phyloP scores from a whole-genome alignment of 2,329 filamentous ascomycete genomes.

The Laburnicola sp. region DNA sequence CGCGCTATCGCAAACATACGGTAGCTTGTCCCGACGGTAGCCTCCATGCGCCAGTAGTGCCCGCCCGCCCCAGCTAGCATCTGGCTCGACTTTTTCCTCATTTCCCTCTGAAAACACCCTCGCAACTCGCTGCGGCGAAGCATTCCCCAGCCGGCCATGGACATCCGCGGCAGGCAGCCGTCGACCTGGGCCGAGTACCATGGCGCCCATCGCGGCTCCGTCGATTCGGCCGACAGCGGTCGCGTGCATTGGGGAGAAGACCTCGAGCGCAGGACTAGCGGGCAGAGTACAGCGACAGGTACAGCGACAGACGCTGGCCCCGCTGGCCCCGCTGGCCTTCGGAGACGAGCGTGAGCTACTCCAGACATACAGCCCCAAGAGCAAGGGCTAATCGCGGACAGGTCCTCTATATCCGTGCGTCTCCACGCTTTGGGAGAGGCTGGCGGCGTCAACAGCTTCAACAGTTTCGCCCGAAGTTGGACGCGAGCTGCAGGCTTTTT shows the following conservation, averaged over 20 bases:
- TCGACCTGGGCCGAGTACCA: conserved; percentile 53
- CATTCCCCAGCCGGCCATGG: conserved; percentile 30
- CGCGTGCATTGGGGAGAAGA: conserved; percentile 46
- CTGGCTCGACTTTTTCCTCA: conserved; percentile 8
- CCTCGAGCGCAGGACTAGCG: conserved; percentile 35
- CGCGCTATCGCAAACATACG: no score
- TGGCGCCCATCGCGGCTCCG: conserved; percentile 47
- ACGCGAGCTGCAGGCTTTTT: conserved; percentile 85
- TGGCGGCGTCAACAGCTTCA: conserved; percentile 90
- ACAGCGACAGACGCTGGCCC: not conserved
- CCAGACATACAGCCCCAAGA: not conserved
- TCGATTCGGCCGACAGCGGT: conserved; percentile 42
- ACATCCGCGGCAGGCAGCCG: conserved; percentile 47
- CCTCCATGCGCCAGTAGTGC: conserved; percentile 34
- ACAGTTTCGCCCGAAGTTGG: conserved; percentile 91
- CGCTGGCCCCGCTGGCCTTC: conserved; percentile 39
- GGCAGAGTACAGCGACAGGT: conserved; percentile 29
- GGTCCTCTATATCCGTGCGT: conserved; percentile 56
- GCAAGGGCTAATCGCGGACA: conserved; percentile 12
- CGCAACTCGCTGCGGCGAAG: not conserved
- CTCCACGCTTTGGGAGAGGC: conserved; percentile 64
- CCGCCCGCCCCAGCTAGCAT: conserved; percentile 33
- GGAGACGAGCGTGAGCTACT: conserved; percentile 41
- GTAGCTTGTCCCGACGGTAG: conserved; percentile 36
- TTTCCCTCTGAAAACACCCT: conserved; percentile 4